Base-by-base conservation (phyloP, 805 yeast genomes). In the Pichia scutulata region DNA sequence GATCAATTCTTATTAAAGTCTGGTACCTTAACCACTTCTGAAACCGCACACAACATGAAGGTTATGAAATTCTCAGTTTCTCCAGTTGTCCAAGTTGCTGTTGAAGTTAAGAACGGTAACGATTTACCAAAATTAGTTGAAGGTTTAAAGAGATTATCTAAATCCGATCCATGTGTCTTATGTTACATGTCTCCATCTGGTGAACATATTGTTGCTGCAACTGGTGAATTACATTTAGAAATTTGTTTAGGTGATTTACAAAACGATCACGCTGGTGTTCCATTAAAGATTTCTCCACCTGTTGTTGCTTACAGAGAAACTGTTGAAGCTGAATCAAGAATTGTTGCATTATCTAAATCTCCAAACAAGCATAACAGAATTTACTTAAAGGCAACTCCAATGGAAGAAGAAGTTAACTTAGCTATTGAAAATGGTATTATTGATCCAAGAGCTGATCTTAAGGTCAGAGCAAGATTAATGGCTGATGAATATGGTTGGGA, bases 291-390 rank as follows among this genome's bases (percentile, higher is more conserved):
- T 66, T 89, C 98, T 59, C 95, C 95, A 69, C 98, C 99, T 63
- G 96, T 92, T 65, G 99, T 92, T 68, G 75, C 97, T 67, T 92
- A 92, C 92, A 88, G 97, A 84, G 99, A 92, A 83, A 92, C 98
- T 59, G 97, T 90, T 73, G 84, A 82, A 69, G 83, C 77, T 70
- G 95, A 86, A 78, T 92, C 98, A 56, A 82, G 93, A 69, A 93
- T 89, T 84, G 81, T 80, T 70, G 98, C 99, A 68, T 82, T 92
- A 70, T 90, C 99, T 63, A 92, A 92, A 83, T 92, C 99, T 73
- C 98, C 98, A 78, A 92, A 92, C 95, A 92, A 92, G 89, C 99
- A 92, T 80, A 92, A 92, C 96, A 92, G 99, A 87, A 82, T 92
- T 73, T 92, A 89, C 86, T 82, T 92, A 70, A 89, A 86, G 81